A percentile compares a stretch with the other conserved stretches of the same genome.
phyloP scores from a whole-genome alignment of 495 filamentous ascomycete species.

The Clavariopsis aquatica region DNA sequence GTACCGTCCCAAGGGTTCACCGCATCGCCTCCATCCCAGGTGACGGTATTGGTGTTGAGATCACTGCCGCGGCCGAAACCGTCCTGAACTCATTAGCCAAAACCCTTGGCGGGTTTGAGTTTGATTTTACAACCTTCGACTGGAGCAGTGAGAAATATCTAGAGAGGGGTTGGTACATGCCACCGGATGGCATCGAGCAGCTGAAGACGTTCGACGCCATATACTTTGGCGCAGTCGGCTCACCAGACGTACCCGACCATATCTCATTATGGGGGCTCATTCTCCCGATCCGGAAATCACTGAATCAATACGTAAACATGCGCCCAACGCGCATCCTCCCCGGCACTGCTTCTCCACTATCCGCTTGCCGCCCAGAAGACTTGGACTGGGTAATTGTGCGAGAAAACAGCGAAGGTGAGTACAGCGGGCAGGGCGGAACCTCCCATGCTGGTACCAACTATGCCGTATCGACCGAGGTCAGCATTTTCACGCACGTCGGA shows the following conservation, averaged over 20 bases:
- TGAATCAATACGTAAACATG: conserved; percentile 49
- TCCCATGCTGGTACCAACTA: conserved; percentile 40
- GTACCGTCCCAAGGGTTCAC: conserved; percentile 38
- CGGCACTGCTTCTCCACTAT: conserved; percentile 42
- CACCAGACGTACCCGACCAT: conserved; percentile 47
- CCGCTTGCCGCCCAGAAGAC: conserved; percentile 23
- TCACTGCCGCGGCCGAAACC: conserved; percentile 44
- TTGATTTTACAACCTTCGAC: conserved; percentile 45
- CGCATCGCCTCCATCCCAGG: conserved; percentile 47
- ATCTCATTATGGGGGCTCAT: conserved; percentile 48
- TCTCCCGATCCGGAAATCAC: conserved; percentile 46
- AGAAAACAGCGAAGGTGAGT: conserved; percentile 49
- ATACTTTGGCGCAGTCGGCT: conserved; percentile 48
- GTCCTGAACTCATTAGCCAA: conserved; percentile 43
- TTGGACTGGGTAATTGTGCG: conserved; percentile 49
- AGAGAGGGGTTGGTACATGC: conserved; percentile 46
- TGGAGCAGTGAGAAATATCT: conserved; percentile 44
- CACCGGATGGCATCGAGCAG: conserved; percentile 41
- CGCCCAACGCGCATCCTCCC: conserved; percentile 44
- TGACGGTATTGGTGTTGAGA: conserved; percentile 49
- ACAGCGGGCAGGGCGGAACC: conserved; percentile 46
- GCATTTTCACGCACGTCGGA: conserved; percentile 47
- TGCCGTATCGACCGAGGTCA: conserved; percentile 45
- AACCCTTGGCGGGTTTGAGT: conserved; percentile 39
- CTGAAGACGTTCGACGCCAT: conserved; percentile 47